phyloP scores from a whole-genome alignment of 495 filamentous ascomycete genomes.

The Neurospora sp. region DNA sequence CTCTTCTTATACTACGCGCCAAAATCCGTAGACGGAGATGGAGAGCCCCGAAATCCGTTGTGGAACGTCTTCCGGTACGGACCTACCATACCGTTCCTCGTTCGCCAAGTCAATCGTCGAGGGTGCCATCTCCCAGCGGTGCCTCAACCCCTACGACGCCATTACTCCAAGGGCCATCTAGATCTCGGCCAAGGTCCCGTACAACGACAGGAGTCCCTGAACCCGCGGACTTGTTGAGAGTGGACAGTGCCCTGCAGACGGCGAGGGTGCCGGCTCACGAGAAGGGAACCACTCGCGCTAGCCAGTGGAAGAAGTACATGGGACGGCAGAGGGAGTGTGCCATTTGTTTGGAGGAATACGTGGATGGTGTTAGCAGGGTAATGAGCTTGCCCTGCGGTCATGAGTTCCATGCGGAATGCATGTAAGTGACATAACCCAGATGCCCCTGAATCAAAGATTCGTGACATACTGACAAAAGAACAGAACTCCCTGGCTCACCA shows the following conservation, averaged over 20 bases:
- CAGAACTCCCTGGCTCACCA: slow-evolving; percentile 97
- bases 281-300: slow-evolving; percentile 40
- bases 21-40: slow-evolving; percentile 83
- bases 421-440: slow-evolving; percentile 53
- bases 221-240: slow-evolving; percentile 23
- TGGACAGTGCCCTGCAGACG: slow-evolving; percentile 27
- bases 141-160: slow-evolving; percentile 63
- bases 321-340: slow-evolving; percentile 88
- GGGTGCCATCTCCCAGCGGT: slow-evolving; percentile 43
- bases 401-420: slow-evolving; percentile 97
- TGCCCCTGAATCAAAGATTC: background rate
- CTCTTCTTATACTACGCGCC: slow-evolving; percentile 75
- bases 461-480: slow-evolving; percentile 13
- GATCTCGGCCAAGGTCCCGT: slow-evolving; percentile 52
- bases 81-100: slow-evolving; percentile 80
- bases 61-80: slow-evolving; percentile 87
- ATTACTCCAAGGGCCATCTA: slow-evolving; percentile 51
- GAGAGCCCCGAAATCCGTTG: slow-evolving; percentile 92
- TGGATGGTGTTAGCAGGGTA: slow-evolving; percentile 86
- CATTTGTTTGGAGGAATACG: slow-evolving; percentile 95
- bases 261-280: slow-evolving; percentile 24
- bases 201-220: slow-evolving; percentile 52
- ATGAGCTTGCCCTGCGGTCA: slow-evolving; percentile 99
- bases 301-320: slow-evolving; percentile 72
- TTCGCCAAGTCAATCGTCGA: slow-evolving; percentile 47